Evolutionary conservation across 208 protist species (phyloP).

Genomic region (Angomonas deanei): DNA sequence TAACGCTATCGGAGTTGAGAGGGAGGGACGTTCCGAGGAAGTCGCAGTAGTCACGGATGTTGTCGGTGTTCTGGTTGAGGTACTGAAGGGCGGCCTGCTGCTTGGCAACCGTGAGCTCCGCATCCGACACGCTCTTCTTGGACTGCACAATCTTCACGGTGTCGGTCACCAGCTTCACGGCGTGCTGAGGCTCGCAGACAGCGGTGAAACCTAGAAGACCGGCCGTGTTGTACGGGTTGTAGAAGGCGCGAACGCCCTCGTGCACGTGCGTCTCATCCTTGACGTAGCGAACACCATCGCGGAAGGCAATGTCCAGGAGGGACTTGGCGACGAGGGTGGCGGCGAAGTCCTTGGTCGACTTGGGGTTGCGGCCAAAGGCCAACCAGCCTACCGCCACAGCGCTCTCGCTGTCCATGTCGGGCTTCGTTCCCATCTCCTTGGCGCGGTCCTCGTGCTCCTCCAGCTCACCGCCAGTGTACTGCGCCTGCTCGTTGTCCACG

Average conservation of each 20-base stretch:
- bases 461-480: slow-evolving; percentile 76
- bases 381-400: slow-evolving; percentile 83
- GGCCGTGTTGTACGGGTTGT: slow-evolving; percentile 69
- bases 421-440: slow-evolving; percentile 83
- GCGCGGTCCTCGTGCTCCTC: slow-evolving; percentile 82
- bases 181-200: slow-evolving; percentile 32
- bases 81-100: slow-evolving; percentile 50
- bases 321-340: slow-evolving; percentile 62
- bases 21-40: slow-evolving; percentile 76
- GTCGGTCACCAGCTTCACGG: slow-evolving; percentile 33
- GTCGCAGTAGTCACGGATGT: slow-evolving; percentile 79
- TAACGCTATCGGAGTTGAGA: slow-evolving; percentile 27
- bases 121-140: slow-evolving; percentile 29
- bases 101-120: slow-evolving; percentile 48
- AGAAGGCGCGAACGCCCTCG: slow-evolving; percentile 67
- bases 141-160: slow-evolving; percentile 41
- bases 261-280: slow-evolving; percentile 31
- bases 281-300: slow-evolving; percentile 44
- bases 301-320: slow-evolving; percentile 58
- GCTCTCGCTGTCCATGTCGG: slow-evolving; percentile 78
- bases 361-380: slow-evolving; percentile 47
- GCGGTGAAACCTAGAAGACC: slow-evolving; percentile 81
- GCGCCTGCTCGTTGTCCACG: slow-evolving; percentile 36
- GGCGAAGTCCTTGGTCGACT: slow-evolving; percentile 57
- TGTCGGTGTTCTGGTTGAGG: slow-evolving; percentile 54